Percentiles rank a stretch among this genome's conserved stretches.
Evolutionary conservation across 805 yeast species (phyloP).

Genomic region (Pichia insulana): DNA sequence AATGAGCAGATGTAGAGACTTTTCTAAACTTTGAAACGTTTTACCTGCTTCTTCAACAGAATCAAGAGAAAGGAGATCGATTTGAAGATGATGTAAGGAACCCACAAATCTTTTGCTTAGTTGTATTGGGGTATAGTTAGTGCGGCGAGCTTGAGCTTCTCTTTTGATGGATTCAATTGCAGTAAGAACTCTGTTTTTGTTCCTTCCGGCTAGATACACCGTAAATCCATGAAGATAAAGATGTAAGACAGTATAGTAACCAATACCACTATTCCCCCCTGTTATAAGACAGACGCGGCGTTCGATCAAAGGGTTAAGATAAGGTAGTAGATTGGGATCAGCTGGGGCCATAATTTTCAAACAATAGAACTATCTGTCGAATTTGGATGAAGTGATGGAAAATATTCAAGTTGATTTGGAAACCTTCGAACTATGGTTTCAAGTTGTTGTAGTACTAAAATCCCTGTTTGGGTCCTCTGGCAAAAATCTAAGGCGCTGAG

Average conservation of each 20-base stretch:
- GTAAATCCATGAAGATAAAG: slow-evolving; percentile 70
- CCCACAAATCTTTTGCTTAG: slow-evolving; percentile 33
- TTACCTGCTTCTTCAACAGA: slow-evolving; percentile 42
- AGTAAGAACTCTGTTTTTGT: slow-evolving; percentile 41
- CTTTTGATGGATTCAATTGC: slow-evolving; percentile 47
- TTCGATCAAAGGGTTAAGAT: slow-evolving; percentile 43
- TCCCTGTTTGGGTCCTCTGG: no score
- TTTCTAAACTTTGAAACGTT: slow-evolving; percentile 38
- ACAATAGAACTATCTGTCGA: no score
- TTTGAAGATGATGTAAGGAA: slow-evolving; percentile 39
- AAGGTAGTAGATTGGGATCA: slow-evolving; percentile 49
- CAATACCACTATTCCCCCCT: slow-evolving; percentile 78
- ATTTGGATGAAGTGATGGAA: no score
- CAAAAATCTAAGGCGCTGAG: no score
- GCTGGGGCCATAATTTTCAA: no score
- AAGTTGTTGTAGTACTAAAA: no score
- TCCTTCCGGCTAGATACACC: slow-evolving; percentile 70
- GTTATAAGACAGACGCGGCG: slow-evolving; percentile 65
- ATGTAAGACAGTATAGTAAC: slow-evolving; percentile 68
- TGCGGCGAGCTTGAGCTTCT: slow-evolving; percentile 39
- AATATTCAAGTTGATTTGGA: no score
- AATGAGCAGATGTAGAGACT: slow-evolving; percentile 49
- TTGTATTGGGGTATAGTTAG: slow-evolving; percentile 14
- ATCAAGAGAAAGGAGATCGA: slow-evolving; percentile 45
- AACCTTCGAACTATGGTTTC: no score